Percentiles rank a stretch among this genome's conserved stretches.
Evolutionary conservation across 2,329 filamentous ascomycete genomes (phyloP).

Genomic region (Xylariaceae sp.): DNA sequence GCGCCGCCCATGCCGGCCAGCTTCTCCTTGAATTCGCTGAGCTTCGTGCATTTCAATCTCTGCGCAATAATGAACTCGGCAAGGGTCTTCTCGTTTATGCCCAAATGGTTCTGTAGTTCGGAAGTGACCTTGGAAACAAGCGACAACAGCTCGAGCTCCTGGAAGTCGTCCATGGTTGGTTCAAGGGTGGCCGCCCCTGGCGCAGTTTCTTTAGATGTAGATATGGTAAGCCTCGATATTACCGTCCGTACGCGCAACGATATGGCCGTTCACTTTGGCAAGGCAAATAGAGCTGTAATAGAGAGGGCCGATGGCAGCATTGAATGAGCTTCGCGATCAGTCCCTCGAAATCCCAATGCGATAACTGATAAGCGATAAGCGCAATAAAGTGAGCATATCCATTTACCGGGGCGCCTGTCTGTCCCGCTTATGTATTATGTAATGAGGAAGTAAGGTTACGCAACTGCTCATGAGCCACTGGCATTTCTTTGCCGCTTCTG

Average conservation of each 20-base stretch:
- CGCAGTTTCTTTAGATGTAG: neutral
- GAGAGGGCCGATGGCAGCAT: neutral
- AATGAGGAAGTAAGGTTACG: no score
- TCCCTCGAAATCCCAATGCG: conserved; percentile 8
- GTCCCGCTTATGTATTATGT: no score
- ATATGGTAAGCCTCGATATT: neutral
- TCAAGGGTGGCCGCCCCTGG: neutral
- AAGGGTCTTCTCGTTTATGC: conserved; percentile 90
- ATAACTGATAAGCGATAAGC: conserved; percentile 14
- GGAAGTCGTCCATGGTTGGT: conserved; percentile 80
- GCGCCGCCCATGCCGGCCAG: conserved; percentile 79
- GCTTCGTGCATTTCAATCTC: conserved; percentile 74
- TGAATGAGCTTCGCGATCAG: conserved; percentile 1
- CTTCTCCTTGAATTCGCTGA: conserved; percentile 76
- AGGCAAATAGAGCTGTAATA: neutral
- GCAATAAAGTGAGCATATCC: conserved; percentile 6
- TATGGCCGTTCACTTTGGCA: neutral
- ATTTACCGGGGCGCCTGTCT: neutral
- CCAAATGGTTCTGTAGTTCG: conserved; percentile 92
- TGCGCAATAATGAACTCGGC: conserved; percentile 96
- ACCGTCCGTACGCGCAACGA: neutral
- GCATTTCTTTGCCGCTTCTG: neutral
- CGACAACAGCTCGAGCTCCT: conserved; percentile 89
- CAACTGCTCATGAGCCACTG: no score
- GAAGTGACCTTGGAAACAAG: conserved; percentile 94